Percentiles rank a stretch among this genome's conserved stretches.
Conservation (phyloP, 306 rosid species). For the Oxytropis ochrocephala region DNA sequence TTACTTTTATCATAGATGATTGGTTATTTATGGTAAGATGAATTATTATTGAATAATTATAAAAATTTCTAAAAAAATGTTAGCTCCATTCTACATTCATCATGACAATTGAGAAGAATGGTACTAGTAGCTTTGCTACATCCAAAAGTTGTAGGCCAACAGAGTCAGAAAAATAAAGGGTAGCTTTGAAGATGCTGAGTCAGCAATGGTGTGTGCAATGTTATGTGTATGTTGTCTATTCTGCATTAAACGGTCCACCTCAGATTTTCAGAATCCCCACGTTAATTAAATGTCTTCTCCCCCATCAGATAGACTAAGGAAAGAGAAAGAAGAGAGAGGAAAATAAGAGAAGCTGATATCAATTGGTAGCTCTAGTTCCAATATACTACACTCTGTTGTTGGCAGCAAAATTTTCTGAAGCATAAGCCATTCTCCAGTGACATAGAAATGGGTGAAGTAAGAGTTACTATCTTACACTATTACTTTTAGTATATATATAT, state of each 20-base stretch:
- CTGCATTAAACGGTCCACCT: conserved; percentile 51
- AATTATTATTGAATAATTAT: not conserved
- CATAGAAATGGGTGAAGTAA: conserved; percentile 68
- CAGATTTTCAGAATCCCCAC: conserved; percentile 46
- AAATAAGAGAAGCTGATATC: not conserved
- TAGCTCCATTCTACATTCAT: not conserved
- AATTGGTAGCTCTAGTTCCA: conserved; percentile 8
- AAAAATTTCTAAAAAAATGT: not conserved
- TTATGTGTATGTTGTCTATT: conserved; percentile 23
- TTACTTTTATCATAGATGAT: too few species aligned
- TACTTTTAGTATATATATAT: not conserved
- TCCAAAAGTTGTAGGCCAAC: not conserved
- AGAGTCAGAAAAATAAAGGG: conserved; percentile 8
- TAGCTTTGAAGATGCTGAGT: conserved; percentile 19
- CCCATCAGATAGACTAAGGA: not conserved
- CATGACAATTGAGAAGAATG: not conserved
- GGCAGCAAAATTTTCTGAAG: conserved; percentile 15
- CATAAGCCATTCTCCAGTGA: conserved; percentile 13
- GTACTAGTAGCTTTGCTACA: not conserved
- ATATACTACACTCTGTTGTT: conserved; percentile 2
- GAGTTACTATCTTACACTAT: conserved; percentile 20
- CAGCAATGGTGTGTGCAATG: conserved; percentile 14
- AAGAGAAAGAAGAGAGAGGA: conserved; percentile 4
- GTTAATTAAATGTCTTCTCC: conserved; percentile 31
- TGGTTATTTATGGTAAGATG: too few species aligned